Conservation (phyloP, 2,329 filamentous ascomycete genomes). For the Hymenoscyphus repandus region DNA sequence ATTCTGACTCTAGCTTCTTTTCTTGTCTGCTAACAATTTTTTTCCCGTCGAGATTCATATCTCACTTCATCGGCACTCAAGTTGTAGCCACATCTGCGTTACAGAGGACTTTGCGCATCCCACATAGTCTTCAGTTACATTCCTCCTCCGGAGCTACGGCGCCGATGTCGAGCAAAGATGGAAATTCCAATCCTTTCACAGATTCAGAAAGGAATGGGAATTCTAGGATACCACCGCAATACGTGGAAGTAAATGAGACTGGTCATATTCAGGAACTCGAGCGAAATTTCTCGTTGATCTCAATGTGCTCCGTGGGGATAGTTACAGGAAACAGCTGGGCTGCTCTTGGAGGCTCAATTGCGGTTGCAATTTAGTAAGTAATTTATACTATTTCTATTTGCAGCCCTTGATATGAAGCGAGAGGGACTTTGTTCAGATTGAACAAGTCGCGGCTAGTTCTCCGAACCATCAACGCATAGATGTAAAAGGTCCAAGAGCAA, state of each 20-base stretch:
- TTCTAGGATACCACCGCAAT: conserved; percentile 1
- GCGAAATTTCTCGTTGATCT: conserved; percentile 42
- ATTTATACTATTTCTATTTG: too few species aligned
- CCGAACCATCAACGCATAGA: too few species aligned
- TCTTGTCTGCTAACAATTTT: too few species aligned
- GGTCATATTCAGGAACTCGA: conserved; percentile 48
- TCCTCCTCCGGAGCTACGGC: not conserved
- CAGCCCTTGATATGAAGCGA: too few species aligned
- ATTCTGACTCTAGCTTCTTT: too few species aligned
- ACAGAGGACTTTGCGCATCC: too few species aligned
- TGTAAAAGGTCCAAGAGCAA: too few species aligned
- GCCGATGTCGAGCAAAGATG: not conserved
- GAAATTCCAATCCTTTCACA: not conserved
- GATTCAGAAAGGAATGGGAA: conserved; percentile 14
- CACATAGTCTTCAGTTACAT: not conserved
- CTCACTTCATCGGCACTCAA: too few species aligned
- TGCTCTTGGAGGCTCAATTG: conserved; percentile 42
- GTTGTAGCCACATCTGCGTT: too few species aligned
- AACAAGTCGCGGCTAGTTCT: too few species aligned
- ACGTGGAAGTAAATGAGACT: conserved; percentile 38
- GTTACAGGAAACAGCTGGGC: conserved; percentile 41
- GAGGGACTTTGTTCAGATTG: too few species aligned
- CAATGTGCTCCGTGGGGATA: conserved; percentile 41
- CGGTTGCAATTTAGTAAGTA: conserved; percentile 27
- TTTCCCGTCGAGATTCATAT: too few species aligned